Evolutionary conservation across 2,329 filamentous ascomycete genomes (phyloP).

Genomic region (Fusarium beomiforme): DNA sequence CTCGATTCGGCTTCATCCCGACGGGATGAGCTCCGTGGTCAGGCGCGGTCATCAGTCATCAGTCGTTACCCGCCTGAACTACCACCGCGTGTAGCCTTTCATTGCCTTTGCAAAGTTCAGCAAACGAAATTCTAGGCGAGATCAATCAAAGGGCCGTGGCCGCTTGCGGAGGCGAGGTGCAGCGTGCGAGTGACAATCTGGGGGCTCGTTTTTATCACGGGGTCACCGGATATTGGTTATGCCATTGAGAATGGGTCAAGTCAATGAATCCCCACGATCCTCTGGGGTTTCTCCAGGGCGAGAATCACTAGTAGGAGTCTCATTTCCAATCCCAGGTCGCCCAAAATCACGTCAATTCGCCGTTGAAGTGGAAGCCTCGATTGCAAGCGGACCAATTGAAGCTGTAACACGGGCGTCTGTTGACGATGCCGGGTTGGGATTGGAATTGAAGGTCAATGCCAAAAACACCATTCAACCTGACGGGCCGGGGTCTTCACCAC

Average conservation of each 20-base stretch:
- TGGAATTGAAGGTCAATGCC: slow-evolving; percentile 24
- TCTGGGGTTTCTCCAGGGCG: slow-evolving; percentile 21
- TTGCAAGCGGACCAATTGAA: slow-evolving; percentile 36
- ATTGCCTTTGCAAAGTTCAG: slow-evolving; percentile 4
- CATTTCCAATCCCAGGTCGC: slow-evolving; percentile 33
- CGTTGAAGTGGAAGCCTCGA: slow-evolving; percentile 17
- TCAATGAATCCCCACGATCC: slow-evolving; percentile 27
- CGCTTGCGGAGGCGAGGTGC: slow-evolving; percentile 42
- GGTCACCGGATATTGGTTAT: slow-evolving; percentile 35
- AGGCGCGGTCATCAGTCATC: slow-evolving; percentile 39
- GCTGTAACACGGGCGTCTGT: not conserved
- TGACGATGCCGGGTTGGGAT: slow-evolving; percentile 23
- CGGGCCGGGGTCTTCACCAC: slow-evolving; percentile 7
- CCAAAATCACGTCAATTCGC: slow-evolving; percentile 34
- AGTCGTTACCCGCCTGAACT: slow-evolving; percentile 36
- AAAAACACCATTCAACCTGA: slow-evolving; percentile 10
- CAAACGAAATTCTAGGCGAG: slow-evolving; percentile 27
- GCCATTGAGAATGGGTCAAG: slow-evolving; percentile 27
- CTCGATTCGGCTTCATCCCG: slow-evolving; percentile 32
- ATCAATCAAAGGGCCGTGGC: slow-evolving; percentile 33
- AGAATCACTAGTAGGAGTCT: slow-evolving; percentile 29
- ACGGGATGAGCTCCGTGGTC: slow-evolving; percentile 31
- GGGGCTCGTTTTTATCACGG: slow-evolving; percentile 38
- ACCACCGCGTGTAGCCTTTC: slow-evolving; percentile 1
- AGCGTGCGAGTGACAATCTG: slow-evolving; percentile 43